Evolutionary conservation across 805 yeast species (phyloP), one percentile per base, ranked within the genome.

Genomic region (Monosporozyma unispora): DNA sequence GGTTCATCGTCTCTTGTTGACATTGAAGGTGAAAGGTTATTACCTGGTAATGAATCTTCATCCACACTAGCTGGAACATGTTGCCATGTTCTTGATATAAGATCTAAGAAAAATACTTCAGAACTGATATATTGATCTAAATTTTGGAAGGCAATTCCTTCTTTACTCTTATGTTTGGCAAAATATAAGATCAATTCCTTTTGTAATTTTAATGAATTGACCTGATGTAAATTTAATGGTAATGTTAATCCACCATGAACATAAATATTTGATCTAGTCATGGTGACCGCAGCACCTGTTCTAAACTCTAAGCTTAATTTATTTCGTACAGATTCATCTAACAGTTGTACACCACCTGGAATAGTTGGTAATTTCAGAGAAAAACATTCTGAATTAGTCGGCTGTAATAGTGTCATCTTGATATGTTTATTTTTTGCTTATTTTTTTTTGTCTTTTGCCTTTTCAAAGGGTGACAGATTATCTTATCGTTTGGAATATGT

Each of bases 181-280:
- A 66, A 61, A 50, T 62, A 60, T 40, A 64, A 54, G 53, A 49
- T 62, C 53, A 78, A 73, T n/a, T 67, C 68, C 11, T 57, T 50
- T 46, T 67, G 58, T 35, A 81, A 61, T 28, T 70, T 74, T 1
- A 62, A 58, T 12, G 75, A 58, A 14, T 76, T 66, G 29, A 73
- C 64, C 4, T 68, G 59, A 2, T 63, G 56, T 41, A 82, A 58
- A 46, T 76, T 76, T 16, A 84, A 55, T 1, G 83, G 84, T 9
- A 80, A 60, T 0, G 81, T 77, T 16, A 82, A 66, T 0, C 93
- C 93, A 6, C 90, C 91, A 59, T 71, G 78, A 0, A 79, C 80
- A 38, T 80, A 74, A 1, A 84, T 69, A 45, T 80, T 71, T 14
- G 90, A 82, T 54, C 81, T 76, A 41, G 75, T 70, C 25, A 81